phyloP scores from a whole-genome alignment of 306 rosid genomes.

The Vigna trinervia region DNA sequence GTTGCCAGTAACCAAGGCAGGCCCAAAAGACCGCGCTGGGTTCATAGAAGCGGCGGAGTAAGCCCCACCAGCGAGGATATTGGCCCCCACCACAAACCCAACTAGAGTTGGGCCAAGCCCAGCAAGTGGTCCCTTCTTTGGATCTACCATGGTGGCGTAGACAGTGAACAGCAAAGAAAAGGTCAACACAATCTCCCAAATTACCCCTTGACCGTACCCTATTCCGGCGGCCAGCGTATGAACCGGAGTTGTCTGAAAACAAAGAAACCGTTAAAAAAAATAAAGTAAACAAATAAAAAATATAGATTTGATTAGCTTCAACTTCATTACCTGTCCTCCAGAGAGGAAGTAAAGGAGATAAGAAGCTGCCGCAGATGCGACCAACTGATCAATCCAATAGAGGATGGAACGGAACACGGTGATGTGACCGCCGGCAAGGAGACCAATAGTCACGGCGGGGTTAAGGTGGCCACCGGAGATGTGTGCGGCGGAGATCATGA shows the following conservation, averaged over 20 bases:
- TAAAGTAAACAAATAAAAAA: no score
- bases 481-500: constrained; percentile 86
- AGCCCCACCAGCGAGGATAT: constrained; percentile 83
- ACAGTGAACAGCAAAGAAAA: constrained; percentile 80
- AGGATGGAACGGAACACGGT: constrained; percentile 71
- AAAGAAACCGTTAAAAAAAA: background rate
- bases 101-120: constrained; percentile 77
- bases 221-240: constrained; percentile 79
- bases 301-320: no score
- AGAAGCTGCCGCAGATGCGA: constrained; percentile 69
- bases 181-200: constrained; percentile 85
- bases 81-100: constrained; percentile 88
- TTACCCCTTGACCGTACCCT: constrained; percentile 71
- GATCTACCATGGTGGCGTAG: constrained; percentile 87
- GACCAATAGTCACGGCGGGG: constrained; percentile 88
- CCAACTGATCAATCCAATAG: constrained; percentile 84
- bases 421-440: constrained; percentile 78
- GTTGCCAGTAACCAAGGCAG: constrained; percentile 75
- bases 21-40: constrained; percentile 92
- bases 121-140: constrained; percentile 70
- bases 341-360: constrained; percentile 70
- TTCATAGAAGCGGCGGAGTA: constrained; percentile 88
- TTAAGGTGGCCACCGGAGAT: constrained; percentile 95
- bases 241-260: constrained; percentile 68
- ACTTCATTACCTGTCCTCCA: constrained; percentile 54